Evolutionary conservation across 2,329 filamentous ascomycete genomes (phyloP), one percentile per base, ranked within the genome.

Genomic region (Paraphoma sp.): DNA sequence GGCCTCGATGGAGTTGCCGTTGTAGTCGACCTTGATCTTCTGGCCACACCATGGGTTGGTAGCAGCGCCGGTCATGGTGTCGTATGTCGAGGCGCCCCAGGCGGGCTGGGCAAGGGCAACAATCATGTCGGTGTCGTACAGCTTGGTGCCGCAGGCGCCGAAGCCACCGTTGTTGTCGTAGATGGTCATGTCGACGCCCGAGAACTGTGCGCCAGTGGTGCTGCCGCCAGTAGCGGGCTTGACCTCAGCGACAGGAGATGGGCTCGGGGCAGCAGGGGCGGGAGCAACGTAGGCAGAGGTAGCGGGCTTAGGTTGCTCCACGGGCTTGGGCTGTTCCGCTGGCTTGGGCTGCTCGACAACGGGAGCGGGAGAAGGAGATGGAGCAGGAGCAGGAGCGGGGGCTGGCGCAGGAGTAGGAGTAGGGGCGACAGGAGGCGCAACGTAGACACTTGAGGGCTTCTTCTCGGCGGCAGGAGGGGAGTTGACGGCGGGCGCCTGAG

Each of bases 41-140:
- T 73, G 63, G 63, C 65, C 65, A 63, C 75, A 77, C 67, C 68
- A 71, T 28, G 63, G 62, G 65, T 75, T 75, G 63, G 63, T 72
- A 49, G 71, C 60, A 16, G 52, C 63, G 48, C 72, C 72, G 29
- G 72, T 75, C 63, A 61, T 60, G 50, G 52, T 9, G 44, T 75
- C 68, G 63, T 71, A 69, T 58, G 67, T 73, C 11, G 70, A 70
- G 11, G 48, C 58, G 43, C 71, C 73, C 64, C 67, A 73, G 48
- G 67, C 60, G 38, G 48, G 42, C 46, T 62, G 18, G 40, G 69
- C 59, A n/a, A 77, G 64, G 28, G 75, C 75, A 40, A 72, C 72
- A 16, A 69, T 56, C 43, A 64, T 50, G 46, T 66, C 63, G 38
- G 49, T 54, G 58, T 75, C 65, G 29, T 46, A 11, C 45, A 74